Percentiles rank a stretch among this genome's conserved stretches.
Conservation (phyloP, 768 basidiomycete genomes). For the Suillus sp. region DNA sequence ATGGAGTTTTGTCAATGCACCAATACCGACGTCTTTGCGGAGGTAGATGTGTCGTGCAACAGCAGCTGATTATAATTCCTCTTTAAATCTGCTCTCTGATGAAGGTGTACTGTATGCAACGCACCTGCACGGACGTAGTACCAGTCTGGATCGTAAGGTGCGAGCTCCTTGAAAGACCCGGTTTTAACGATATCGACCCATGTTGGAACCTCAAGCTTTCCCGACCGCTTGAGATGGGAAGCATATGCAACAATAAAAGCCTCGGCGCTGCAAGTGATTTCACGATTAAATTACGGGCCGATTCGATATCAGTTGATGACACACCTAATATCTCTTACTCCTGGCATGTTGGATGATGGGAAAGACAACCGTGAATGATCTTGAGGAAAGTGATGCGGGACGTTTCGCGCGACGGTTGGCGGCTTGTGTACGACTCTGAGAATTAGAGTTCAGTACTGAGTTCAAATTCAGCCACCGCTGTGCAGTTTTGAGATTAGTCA, state of each 20-base stretch:
- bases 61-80: slow-evolving; percentile 58
- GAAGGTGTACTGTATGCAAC: neutral
- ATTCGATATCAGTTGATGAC: slow-evolving; percentile 20
- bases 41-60: slow-evolving; percentile 99
- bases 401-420: slow-evolving; percentile 52
- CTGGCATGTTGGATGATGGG: slow-evolving; percentile 60
- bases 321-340: slow-evolving; percentile 81
- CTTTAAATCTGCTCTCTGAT: neutral
- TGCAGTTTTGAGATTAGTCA: slow-evolving; percentile 48
- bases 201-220: slow-evolving; percentile 98
- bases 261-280: slow-evolving; percentile 65
- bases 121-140: slow-evolving; percentile 97
- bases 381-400: slow-evolving; percentile 49
- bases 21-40: slow-evolving; percentile 94
- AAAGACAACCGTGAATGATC: slow-evolving; percentile 47
- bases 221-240: slow-evolving; percentile 95
- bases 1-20: slow-evolving; percentile 93
- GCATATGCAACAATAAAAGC: slow-evolving; percentile 93
- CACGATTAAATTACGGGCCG: slow-evolving; percentile 22
- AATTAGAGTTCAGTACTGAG: slow-evolving; percentile 37
- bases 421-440: slow-evolving; percentile 42
- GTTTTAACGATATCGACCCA: slow-evolving; percentile 99
- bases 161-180: slow-evolving; percentile 95
- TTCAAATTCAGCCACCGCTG: slow-evolving; percentile 40
- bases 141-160: slow-evolving; percentile 99